Base-by-base conservation (phyloP, 257 asterid genomes). In the Solanum pinnatisectum region DNA sequence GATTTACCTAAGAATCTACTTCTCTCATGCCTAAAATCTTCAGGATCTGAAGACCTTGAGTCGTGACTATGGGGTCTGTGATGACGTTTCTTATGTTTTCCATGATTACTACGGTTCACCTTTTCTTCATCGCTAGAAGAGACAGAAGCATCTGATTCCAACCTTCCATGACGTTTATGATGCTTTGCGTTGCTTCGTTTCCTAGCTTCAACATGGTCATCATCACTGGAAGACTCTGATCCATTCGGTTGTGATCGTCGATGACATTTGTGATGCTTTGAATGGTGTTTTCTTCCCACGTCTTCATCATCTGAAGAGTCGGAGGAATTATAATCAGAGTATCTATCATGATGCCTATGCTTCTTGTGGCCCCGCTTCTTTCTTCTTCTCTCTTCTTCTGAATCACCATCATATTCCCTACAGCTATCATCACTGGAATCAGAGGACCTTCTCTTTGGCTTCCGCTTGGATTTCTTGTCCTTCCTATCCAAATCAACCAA, bases 341-440 rank as follows among this genome's bases (percentile, higher is more conserved):
- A 52, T 5, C 89, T 86, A 83, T 83, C 87, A 71, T 79, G 92
- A 84, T 89, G 93, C 88, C 87, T 87, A 68, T 73, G 92, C 87
- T 89, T 94, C 93, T 89, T 92, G 60, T 91, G 94, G 74, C 88
- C 81, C 49, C 87, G 94, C 91, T 88, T 93, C 92, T 91, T 95
- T 68, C 91, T 89, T 91, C 89, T 93, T 89, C 71, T 89, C 60
- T 87, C 91, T 87, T 90, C 95, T 87, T 91, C 95, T 81, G 92
- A 88, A 27, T 91, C 93, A 52, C 91, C 91, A 56, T 90, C 93
- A 52, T 91, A 89, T 68, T 82, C 94, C 86, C 90, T 92, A 83
- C 93, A 91, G 90, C 92, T 88, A 85, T 87, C 92, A 52, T 91
- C 94, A 88, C 89, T 56, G 65, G 94, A 91, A 52, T 87, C 90